Evolutionary conservation across 768 basidiomycete genomes (phyloP), one percentile per base, ranked within the genome.

Genomic region (Mycena galericulata): DNA sequence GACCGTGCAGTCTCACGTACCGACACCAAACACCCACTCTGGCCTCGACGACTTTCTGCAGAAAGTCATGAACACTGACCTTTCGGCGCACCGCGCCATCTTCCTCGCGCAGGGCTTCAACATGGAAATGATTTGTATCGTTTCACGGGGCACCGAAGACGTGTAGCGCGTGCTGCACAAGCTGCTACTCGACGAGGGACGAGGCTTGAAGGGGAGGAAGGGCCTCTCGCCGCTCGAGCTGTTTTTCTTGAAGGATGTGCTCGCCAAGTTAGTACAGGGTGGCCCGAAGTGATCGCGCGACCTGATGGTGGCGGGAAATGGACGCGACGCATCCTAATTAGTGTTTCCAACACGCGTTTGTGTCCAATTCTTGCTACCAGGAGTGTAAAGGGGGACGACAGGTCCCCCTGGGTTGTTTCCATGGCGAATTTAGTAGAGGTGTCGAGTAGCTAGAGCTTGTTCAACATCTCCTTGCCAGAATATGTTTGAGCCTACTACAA

Each of bases 61-160:
- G 1, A 32, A 55, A 34, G 36, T 27, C 22, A 18, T 36, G 18
- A 36, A 36, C 15, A n/a, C 18, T 12, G 54, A 55, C 22, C 54
- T 55, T 3, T 26, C 36, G 24, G 54, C 36, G 54, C 36, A 55
- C 54, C 54, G 54, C 24, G 54, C 36, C 3, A 34, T 55, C 10
- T 40, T 55, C 54, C 22, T 55, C 22, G 54, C 54, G 22, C 54
- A 55, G 54, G 54, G 54, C 22, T 40, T 55, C 14, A n/a, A 38
- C 54, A 55, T 55, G 36, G 4, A 11, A n/a, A 55, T 55, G 54
- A n/a, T 55, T 22, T 36, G 54, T 36, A n/a, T 55, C 10, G 15
- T 55, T 1, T n/a, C 24, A 36, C 2, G 24, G 22, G 38, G 54
- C n/a, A 18, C 3, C 24, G 38, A 4, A 2, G 38, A 12, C 22